Conservation (phyloP, 345 rosid genomes). For the Boechera divaricarpa region DNA sequence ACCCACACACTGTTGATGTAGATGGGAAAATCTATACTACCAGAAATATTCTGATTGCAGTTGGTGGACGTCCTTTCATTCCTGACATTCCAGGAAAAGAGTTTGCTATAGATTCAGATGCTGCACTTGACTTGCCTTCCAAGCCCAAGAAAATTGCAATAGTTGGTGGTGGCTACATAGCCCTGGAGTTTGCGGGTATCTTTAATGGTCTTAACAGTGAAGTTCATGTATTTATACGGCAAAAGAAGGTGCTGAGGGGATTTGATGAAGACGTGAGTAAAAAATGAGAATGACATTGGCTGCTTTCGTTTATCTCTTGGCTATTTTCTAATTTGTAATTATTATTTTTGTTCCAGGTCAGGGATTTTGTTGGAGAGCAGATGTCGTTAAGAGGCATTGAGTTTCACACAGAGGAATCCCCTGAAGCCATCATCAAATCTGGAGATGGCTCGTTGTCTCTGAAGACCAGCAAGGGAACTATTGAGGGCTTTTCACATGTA, state of each 20-base stretch:
- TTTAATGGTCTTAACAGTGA: constrained; percentile 82
- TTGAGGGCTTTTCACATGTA: constrained; percentile 87
- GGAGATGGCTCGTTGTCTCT: constrained; percentile 81
- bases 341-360: constrained; percentile 53
- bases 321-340: neutral
- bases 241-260: constrained; percentile 89
- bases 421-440: constrained; percentile 79
- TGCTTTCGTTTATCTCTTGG: constrained; percentile 1
- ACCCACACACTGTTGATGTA: constrained; percentile 85
- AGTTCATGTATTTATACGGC: constrained; percentile 92
- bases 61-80: constrained; percentile 90
- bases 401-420: constrained; percentile 88
- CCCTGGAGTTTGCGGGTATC: constrained; percentile 89
- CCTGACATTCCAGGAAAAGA: constrained; percentile 93
- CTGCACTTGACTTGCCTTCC: constrained; percentile 91
- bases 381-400: constrained; percentile 91
- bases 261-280: constrained; percentile 89
- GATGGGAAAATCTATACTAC: constrained; percentile 83
- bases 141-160: constrained; percentile 85
- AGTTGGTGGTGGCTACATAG: constrained; percentile 93
- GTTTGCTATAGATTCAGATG: constrained; percentile 89
- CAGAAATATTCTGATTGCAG: constrained; percentile 76
- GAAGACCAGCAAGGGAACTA: constrained; percentile 84
- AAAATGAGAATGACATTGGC: constrained; percentile 14
- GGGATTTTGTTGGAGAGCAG: constrained; percentile 91